Percentiles rank a stretch among this genome's conserved stretches.
Evolutionary conservation across 257 asterid species (phyloP).

Genomic region (Verbena officinalis): DNA sequence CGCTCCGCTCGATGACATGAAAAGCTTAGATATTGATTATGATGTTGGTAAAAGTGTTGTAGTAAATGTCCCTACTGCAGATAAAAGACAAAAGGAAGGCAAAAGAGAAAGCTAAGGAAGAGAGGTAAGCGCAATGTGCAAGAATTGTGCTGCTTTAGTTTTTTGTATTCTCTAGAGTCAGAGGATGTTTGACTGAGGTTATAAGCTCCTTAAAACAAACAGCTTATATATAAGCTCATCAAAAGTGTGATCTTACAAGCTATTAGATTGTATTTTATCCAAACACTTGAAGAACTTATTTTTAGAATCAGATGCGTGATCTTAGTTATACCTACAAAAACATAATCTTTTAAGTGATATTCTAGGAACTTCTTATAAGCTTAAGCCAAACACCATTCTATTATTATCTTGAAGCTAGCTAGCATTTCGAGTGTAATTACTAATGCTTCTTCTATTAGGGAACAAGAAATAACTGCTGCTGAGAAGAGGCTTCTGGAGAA

Average conservation of each 20-base stretch:
- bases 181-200: neutral
- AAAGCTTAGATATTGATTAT: conserved; percentile 46
- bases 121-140: conserved; percentile 47
- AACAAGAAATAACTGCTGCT: conserved; percentile 86
- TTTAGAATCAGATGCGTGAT: too few relatives aligned
- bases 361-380: too few relatives aligned
- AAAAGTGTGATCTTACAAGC: too few relatives aligned
- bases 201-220: too few relatives aligned
- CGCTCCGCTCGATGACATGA: conserved; percentile 76
- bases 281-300: too few relatives aligned
- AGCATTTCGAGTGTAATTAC: conserved; percentile 10
- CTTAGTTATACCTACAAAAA: too few relatives aligned
- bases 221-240: too few relatives aligned
- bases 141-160: conserved; percentile 24
- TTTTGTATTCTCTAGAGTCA: neutral
- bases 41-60: conserved; percentile 38
- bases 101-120: conserved; percentile 66
- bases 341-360: too few relatives aligned
- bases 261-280: neutral
- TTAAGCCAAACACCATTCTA: too few relatives aligned
- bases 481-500: conserved; percentile 85
- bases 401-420: conserved; percentile 16
- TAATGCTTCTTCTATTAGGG: conserved; percentile 58
- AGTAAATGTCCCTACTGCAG: conserved; percentile 36
- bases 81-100: conserved; percentile 50